A percentile compares a stretch with the other conserved stretches of the same genome.
phyloP scores from a whole-genome alignment of 352 stramenopile species.

The Phytophthora ramorum region DNA sequence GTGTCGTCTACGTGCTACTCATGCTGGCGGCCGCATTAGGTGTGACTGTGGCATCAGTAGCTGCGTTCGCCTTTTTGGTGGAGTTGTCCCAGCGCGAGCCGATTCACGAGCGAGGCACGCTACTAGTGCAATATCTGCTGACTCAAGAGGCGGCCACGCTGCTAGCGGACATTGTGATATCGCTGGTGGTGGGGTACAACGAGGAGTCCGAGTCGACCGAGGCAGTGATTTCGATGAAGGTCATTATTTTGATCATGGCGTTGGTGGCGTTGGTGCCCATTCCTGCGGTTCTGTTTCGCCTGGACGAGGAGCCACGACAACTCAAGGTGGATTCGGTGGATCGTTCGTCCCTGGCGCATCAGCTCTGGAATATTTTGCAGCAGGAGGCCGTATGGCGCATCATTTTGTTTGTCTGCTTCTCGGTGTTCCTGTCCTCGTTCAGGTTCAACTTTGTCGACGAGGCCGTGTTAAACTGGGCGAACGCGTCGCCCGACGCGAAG shows the following conservation, averaged over 20 bases:
- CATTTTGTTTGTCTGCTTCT: conserved; percentile 71
- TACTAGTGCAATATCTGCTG: conserved; percentile 76
- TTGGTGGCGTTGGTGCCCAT: conserved; percentile 70
- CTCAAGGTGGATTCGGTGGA: conserved; percentile 79
- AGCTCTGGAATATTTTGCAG: conserved; percentile 80
- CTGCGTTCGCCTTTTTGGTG: conserved; percentile 70
- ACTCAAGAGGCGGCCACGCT: conserved; percentile 58
- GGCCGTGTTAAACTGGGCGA: conserved; percentile 59
- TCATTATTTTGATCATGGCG: conserved; percentile 74
- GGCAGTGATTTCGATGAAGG: conserved; percentile 68
- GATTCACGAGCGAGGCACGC: conserved; percentile 71
- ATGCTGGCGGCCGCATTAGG: conserved; percentile 74
- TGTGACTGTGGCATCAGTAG: conserved; percentile 63
- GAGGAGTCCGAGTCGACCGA: conserved; percentile 37
- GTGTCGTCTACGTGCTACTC: conserved; percentile 73
- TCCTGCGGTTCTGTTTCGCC: conserved; percentile 64
- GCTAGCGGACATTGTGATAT: conserved; percentile 46
- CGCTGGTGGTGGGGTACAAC: conserved; percentile 53
- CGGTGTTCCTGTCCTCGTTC: conserved; percentile 68
- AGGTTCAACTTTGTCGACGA: conserved; percentile 64
- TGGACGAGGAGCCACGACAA: conserved; percentile 75
- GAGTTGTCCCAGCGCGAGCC: conserved; percentile 81
- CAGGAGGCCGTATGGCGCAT: conserved; percentile 81
- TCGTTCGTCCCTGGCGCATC: conserved; percentile 58
- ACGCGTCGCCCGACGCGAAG: conserved; percentile 43